Evolutionary conservation across 176 grass and related monocot species (phyloP).

Genomic region (Eremochloa ophiuroides): DNA sequence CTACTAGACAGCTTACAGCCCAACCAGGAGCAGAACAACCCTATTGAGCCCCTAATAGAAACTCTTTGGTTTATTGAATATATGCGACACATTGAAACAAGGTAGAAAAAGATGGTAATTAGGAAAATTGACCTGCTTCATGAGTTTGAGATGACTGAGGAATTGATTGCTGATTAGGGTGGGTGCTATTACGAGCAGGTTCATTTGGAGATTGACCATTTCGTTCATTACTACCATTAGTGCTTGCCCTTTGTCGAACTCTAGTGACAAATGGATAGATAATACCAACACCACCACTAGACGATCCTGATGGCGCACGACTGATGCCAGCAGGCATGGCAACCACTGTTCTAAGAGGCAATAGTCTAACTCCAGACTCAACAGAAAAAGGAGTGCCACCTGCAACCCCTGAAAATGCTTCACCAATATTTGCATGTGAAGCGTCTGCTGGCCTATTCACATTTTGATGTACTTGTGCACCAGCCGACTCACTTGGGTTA

Average conservation of each 20-base stretch:
- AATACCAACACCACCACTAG: conserved; percentile 52
- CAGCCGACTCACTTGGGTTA: conserved; percentile 49
- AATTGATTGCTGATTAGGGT: conserved; percentile 49
- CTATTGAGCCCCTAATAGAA: neutral
- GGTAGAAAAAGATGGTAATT: neutral
- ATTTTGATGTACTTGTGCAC: conserved; percentile 52
- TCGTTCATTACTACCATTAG: conserved; percentile 46
- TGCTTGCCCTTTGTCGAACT: conserved; percentile 49
- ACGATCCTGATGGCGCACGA: conserved; percentile 33
- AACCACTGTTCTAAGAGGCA: conserved; percentile 77
- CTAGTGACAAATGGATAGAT: conserved; percentile 65
- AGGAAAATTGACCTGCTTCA: conserved; percentile 42
- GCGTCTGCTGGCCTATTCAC: conserved; percentile 46
- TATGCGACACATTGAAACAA: conserved; percentile 22
- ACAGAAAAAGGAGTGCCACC: conserved; percentile 49
- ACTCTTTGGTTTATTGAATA: conserved; percentile 7
- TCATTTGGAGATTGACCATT: conserved; percentile 41
- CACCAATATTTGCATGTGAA: conserved; percentile 41
- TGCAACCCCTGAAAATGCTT: conserved; percentile 47
- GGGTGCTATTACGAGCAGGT: conserved; percentile 33
- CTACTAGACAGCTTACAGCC: neutral
- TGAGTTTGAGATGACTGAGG: conserved; percentile 35
- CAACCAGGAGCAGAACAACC: neutral
- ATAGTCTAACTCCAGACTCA: conserved; percentile 72
- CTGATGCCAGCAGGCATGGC: conserved; percentile 64